phyloP scores from a whole-genome alignment of 1,139 yeast species.

The Lodderomyces margitis region DNA sequence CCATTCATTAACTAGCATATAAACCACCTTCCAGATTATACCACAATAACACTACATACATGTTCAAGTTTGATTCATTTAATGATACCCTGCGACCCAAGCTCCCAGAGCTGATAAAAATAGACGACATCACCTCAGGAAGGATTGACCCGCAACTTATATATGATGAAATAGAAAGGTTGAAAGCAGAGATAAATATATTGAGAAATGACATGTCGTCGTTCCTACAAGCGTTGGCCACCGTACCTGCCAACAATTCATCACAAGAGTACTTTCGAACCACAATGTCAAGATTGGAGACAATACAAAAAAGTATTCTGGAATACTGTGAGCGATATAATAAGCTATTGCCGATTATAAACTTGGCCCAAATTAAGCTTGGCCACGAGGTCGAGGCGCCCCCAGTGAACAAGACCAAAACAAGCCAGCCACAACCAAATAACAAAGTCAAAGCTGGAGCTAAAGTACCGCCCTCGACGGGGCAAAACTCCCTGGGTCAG shows the following conservation, averaged over 20 bases:
- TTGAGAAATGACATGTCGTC: constrained; percentile 45
- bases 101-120: constrained; percentile 39
- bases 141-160: constrained; percentile 37
- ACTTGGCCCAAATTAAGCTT: constrained; percentile 48
- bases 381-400: constrained; percentile 46
- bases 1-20: no score
- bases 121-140: constrained; percentile 49
- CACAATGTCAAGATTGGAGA: constrained; percentile 29
- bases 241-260: constrained; percentile 33
- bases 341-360: constrained; percentile 47
- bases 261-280: constrained; percentile 38
- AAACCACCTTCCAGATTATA: no score
- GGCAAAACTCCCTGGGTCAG: background rate
- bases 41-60: background rate
- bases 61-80: constrained; percentile 3
- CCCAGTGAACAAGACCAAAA: constrained; percentile 15
- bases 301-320: constrained; percentile 38
- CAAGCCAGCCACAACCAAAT: constrained; percentile 8
- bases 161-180: constrained; percentile 40
- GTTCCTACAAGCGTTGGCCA: constrained; percentile 39
- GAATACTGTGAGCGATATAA: constrained; percentile 46
- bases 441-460: background rate
- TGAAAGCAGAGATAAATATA: constrained; percentile 44
- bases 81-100: constrained; percentile 10
- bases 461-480: background rate